A percentile compares a stretch with the other conserved stretches of the same genome.
These are phyloP conservation scores for Dovyalis caffra DNA, from an alignment of 345 rosid genomes.

Conservation along the genomic window DNA sequence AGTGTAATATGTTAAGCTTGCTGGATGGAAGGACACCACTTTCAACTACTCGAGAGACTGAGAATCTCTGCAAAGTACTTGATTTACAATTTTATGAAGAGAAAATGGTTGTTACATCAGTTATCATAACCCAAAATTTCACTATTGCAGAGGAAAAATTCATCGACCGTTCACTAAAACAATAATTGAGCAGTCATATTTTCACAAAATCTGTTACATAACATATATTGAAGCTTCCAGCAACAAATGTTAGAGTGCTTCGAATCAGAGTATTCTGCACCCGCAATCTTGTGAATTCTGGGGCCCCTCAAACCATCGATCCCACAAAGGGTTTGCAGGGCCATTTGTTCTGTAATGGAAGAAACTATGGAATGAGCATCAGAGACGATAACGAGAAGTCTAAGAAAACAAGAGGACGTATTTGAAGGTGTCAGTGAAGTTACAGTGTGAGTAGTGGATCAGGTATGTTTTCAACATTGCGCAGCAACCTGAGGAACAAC, in stretches of 20 bases:
- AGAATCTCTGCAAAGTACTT: neutral
- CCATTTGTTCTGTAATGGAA: conserved; percentile 57
- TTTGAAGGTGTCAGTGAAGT: conserved; percentile 15
- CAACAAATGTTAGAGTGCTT: conserved; percentile 26
- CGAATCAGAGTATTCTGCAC: conserved; percentile 58
- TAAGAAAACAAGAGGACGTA: neutral
- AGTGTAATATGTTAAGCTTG: neutral
- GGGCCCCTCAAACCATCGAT: conserved; percentile 76
- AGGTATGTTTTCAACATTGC: conserved; percentile 34
- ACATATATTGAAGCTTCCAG: conserved; percentile 10
- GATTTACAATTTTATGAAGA: conserved; percentile 21
- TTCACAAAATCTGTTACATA: conserved; percentile 15
- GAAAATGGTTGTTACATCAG: conserved; percentile 10
- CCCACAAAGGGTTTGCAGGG: conserved; percentile 57
- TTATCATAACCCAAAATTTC: conserved; percentile 2
- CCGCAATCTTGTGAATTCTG: conserved; percentile 59
- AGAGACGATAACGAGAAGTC: conserved; percentile 5
- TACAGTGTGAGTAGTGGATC: conserved; percentile 70
- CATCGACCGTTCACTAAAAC: conserved; percentile 14
- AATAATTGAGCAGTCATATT: conserved; percentile 17
- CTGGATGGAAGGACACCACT: neutral
- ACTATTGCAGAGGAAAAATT: conserved; percentile 7
- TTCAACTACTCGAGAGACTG: neutral
- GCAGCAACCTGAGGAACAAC: conserved; percentile 41
- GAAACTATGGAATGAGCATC: conserved; percentile 1